Conservation (phyloP, 768 basidiomycete species). For the Kwoniella sp. region DNA sequence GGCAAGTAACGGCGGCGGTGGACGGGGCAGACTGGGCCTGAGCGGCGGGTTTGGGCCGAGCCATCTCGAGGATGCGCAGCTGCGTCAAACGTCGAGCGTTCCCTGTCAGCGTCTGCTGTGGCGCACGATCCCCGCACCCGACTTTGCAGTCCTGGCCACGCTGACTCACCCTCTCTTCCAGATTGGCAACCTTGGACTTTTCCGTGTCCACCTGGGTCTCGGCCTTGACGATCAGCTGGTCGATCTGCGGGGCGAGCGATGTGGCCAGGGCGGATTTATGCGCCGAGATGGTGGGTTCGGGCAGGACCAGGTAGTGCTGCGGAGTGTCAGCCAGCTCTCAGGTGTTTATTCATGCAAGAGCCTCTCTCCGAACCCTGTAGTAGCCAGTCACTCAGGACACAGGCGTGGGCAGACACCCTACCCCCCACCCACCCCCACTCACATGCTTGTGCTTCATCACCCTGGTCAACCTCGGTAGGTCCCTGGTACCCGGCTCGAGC, state of each 20-base stretch:
- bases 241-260: constrained; percentile 45
- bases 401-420: neutral
- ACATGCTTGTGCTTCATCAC: constrained; percentile 46
- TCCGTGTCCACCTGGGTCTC: constrained; percentile 27
- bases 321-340: too few relatives aligned
- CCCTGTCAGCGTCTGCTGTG: too few relatives aligned
- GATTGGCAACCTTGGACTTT: constrained; percentile 20
- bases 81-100: neutral
- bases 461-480: constrained; percentile 43
- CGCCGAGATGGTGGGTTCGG: constrained; percentile 38
- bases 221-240: constrained; percentile 38
- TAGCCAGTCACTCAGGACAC: neutral
- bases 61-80: constrained; percentile 30
- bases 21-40: neutral
- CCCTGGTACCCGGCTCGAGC: constrained; percentile 33
- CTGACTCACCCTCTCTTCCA: constrained; percentile 40
- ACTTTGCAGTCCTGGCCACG: neutral
- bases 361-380: neutral
- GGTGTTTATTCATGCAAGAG: too few relatives aligned
- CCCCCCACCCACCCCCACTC: constrained; percentile 4
- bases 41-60: neutral
- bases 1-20: neutral
- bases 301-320: constrained; percentile 47
- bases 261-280: constrained; percentile 40
- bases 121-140: neutral